Evolutionary conservation across 1,284 basidiomycete genomes (phyloP).

Genomic region (Marasmius sp.): DNA sequence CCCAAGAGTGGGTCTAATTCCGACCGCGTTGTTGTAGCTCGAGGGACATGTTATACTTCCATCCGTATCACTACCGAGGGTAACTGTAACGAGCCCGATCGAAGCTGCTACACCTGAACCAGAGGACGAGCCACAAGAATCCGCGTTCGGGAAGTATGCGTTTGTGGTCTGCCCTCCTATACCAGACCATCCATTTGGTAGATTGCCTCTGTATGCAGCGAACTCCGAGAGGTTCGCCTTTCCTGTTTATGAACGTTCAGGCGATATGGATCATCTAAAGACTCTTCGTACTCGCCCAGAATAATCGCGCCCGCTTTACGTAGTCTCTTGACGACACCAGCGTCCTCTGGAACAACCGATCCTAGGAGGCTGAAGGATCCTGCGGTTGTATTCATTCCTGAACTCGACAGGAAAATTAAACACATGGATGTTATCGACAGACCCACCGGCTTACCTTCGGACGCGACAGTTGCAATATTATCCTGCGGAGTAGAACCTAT

Average conservation of each 20-base stretch:
- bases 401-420: too few species aligned
- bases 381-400: constrained; percentile 68
- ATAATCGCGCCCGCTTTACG: constrained; percentile 69
- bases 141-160: constrained; percentile 59
- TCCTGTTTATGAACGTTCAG: constrained; percentile 27
- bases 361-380: constrained; percentile 59
- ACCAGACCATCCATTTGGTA: constrained; percentile 65
- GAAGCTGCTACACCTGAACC: constrained; percentile 63
- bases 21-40: constrained; percentile 53
- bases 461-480: constrained; percentile 60
- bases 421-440: too few species aligned
- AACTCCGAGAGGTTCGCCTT: constrained; percentile 68
- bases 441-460: constrained; percentile 40
- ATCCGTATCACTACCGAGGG: constrained; percentile 67
- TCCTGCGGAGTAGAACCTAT: constrained; percentile 29
- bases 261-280: neutral
- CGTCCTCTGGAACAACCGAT: constrained; percentile 62
- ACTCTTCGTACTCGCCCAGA: neutral
- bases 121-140: constrained; percentile 66
- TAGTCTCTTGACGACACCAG: constrained; percentile 58
- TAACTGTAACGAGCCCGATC: constrained; percentile 58
- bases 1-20: constrained; percentile 63
- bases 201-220: constrained; percentile 55
- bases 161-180: constrained; percentile 62
- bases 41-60: constrained; percentile 60